Evolutionary conservation across 768 basidiomycete species (phyloP).

Genomic region (Lentinula sp.): DNA sequence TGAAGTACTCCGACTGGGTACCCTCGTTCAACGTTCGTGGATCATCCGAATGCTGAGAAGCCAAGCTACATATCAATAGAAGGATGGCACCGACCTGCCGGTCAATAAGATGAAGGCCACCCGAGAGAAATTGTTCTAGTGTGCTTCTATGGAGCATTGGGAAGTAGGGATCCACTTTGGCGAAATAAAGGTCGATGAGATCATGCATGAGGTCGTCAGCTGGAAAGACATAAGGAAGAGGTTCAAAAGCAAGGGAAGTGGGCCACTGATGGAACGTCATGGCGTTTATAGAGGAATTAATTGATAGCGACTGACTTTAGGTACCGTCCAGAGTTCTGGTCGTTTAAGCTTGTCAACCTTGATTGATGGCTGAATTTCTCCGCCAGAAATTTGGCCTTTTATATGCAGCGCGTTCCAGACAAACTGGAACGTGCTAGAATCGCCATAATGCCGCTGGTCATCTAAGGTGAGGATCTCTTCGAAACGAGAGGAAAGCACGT

Average conservation of each 20-base stretch:
- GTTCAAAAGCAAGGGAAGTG: not conserved
- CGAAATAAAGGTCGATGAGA: conserved; percentile 68
- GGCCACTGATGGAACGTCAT: not conserved
- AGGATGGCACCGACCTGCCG: conserved; percentile 39
- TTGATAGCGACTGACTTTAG: conserved; percentile 14
- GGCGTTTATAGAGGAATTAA: no score
- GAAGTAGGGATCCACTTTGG: conserved; percentile 41
- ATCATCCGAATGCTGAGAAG: conserved; percentile 55
- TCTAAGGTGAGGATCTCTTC: not conserved
- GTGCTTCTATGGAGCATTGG: conserved; percentile 72
- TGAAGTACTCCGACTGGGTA: not conserved
- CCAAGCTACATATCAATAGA: conserved; percentile 53
- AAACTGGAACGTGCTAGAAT: conserved; percentile 33
- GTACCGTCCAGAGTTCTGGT: conserved; percentile 17
- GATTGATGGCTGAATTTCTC: not conserved
- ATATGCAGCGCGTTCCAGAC: conserved; percentile 27
- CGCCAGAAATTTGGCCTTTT: conserved; percentile 19
- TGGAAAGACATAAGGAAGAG: conserved; percentile 29
- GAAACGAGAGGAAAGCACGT: not conserved
- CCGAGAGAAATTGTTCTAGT: conserved; percentile 47
- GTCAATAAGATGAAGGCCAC: conserved; percentile 47
- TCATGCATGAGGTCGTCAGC: conserved; percentile 43
- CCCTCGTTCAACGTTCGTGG: conserved; percentile 24
- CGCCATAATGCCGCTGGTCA: conserved; percentile 20
- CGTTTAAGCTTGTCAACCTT: conserved; percentile 3